A percentile compares a stretch with the other conserved stretches of the same genome.
These are phyloP conservation scores for Lindgomyces ingoldianus DNA, from an alignment of 495 filamentous ascomycete species.

Conservation along the genomic window DNA sequence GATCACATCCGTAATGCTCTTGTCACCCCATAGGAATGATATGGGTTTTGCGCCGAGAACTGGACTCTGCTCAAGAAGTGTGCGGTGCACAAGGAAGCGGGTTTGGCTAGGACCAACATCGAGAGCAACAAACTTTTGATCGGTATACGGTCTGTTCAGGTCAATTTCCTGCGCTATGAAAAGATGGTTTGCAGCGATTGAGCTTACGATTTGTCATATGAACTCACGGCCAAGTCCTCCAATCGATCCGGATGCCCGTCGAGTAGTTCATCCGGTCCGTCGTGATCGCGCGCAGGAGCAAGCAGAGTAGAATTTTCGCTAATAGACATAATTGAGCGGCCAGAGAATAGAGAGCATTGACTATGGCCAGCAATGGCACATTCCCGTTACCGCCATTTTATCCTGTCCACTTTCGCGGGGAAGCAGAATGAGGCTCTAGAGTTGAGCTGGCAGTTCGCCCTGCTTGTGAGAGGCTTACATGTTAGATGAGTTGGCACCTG, in stretches of 20 bases:
- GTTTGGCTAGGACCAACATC: slow-evolving; percentile 4
- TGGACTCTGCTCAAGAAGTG: slow-evolving; percentile 1
- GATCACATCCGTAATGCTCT: background rate
- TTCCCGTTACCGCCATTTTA: slow-evolving; percentile 1
- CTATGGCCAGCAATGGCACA: background rate
- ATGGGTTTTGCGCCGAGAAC: slow-evolving; percentile 2
- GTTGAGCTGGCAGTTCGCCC: slow-evolving; percentile 5
- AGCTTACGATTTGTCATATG: slow-evolving; percentile 13
- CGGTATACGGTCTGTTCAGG: background rate
- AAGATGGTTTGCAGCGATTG: background rate
- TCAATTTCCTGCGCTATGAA: background rate
- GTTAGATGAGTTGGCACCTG: slow-evolving; percentile 8
- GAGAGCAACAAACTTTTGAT: slow-evolving; percentile 3
- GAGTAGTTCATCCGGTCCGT: background rate
- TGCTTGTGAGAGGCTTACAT: slow-evolving; percentile 9
- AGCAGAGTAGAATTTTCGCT: background rate
- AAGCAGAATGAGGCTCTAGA: slow-evolving; percentile 12
- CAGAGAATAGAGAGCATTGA: background rate
- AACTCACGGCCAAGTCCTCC: slow-evolving; percentile 2
- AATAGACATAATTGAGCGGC: slow-evolving; percentile 3
- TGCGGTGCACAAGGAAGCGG: slow-evolving; percentile 13
- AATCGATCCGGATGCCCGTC: background rate
- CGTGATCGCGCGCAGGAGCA: background rate
- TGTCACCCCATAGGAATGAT: background rate
- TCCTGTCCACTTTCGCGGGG: background rate